Conservation (phyloP, 1,284 basidiomycete genomes). For the Waitea zeae region DNA sequence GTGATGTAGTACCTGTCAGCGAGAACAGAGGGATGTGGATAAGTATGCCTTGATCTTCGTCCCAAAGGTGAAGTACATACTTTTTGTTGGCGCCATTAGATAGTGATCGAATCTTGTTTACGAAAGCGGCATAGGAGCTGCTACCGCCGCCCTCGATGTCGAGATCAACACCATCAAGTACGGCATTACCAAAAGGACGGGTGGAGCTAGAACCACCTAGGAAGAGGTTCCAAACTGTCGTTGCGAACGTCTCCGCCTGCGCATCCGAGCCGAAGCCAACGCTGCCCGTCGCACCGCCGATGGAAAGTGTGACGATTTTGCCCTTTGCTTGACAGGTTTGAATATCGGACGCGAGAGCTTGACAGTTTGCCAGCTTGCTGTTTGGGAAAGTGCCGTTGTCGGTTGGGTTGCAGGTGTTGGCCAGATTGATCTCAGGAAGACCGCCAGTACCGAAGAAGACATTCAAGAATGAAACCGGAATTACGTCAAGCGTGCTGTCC, state of each 20-base stretch:
- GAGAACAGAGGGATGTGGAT: no score
- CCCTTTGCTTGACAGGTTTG: slow-evolving; percentile 40
- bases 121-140: slow-evolving; percentile 33
- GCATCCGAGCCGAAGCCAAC: slow-evolving; percentile 38
- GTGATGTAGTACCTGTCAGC: slow-evolving; percentile 35
- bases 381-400: slow-evolving; percentile 40
- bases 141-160: slow-evolving; percentile 40
- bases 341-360: slow-evolving; percentile 35
- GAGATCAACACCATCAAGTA: slow-evolving; percentile 49
- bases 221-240: slow-evolving; percentile 48
- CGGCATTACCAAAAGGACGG: slow-evolving; percentile 41
- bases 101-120: slow-evolving; percentile 36
- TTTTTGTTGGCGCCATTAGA: slow-evolving; percentile 30
- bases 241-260: slow-evolving; percentile 33
- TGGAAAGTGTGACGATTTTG: slow-evolving; percentile 29
- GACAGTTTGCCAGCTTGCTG: slow-evolving; percentile 35
- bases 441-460: slow-evolving; percentile 42
- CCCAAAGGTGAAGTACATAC: slow-evolving; percentile 15
- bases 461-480: slow-evolving; percentile 44
- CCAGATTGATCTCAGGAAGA: slow-evolving; percentile 40
- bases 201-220: slow-evolving; percentile 37
- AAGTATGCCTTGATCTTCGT: background rate
- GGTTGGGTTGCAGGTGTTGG: slow-evolving; percentile 39
- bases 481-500: slow-evolving; percentile 44
- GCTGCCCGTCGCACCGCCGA: slow-evolving; percentile 29